Conservation (phyloP, 768 basidiomycete species). For the Rhodotorula toruloides region DNA sequence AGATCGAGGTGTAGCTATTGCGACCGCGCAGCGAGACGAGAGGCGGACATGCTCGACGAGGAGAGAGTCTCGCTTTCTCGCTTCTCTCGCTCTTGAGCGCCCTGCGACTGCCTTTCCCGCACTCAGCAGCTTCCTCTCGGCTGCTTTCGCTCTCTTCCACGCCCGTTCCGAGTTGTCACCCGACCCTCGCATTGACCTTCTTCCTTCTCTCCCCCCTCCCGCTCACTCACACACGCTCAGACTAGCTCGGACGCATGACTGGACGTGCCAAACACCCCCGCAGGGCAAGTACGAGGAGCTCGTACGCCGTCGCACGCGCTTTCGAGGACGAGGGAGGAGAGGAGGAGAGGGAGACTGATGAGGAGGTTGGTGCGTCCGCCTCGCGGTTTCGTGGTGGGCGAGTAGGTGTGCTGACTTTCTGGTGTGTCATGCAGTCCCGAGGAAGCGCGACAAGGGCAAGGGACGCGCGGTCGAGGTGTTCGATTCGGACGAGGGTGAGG, state of each 20-base stretch:
- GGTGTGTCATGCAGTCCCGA: too few relatives aligned
- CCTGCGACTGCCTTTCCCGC: too few relatives aligned
- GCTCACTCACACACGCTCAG: background rate
- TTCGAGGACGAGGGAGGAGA: background rate
- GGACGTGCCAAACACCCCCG: background rate
- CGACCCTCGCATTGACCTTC: too few relatives aligned
- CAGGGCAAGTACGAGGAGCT: background rate
- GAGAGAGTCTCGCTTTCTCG: background rate
- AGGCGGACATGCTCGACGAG: background rate
- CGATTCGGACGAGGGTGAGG: background rate
- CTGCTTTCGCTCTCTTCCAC: background rate
- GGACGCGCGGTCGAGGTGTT: background rate
- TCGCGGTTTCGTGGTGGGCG: background rate
- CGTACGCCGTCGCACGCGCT: conserved; percentile 2
- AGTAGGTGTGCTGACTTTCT: too few relatives aligned
- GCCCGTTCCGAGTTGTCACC: too few relatives aligned
- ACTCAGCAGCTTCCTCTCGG: background rate
- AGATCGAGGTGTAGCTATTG: conserved; percentile 16
- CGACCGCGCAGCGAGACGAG: background rate
- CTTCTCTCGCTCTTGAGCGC: background rate
- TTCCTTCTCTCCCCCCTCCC: background rate
- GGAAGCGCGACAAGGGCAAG: background rate
- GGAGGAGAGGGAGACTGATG: background rate
- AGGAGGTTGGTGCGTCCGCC: background rate
- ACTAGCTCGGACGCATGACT: background rate